Conservation (phyloP, 2,329 filamentous ascomycete genomes). For the Paramyrothecium roridum region DNA sequence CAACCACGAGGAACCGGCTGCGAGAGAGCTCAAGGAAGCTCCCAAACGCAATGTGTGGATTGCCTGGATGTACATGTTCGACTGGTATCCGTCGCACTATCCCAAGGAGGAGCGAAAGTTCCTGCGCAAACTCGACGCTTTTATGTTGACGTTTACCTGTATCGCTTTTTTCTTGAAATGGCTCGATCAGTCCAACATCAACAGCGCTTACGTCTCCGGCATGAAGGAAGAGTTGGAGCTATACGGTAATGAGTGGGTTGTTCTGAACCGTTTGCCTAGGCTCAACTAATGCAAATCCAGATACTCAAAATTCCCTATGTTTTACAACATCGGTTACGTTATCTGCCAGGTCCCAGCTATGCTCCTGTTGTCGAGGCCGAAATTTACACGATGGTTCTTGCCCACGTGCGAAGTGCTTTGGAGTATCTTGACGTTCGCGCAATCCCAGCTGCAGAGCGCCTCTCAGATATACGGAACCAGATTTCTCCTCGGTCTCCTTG, state of each 20-base stretch:
- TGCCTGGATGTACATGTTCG: constrained; percentile 1
- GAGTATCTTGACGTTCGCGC: constrained; percentile 17
- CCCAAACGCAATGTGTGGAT: constrained; percentile 3
- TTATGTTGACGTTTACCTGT: background rate
- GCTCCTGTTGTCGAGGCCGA: constrained; percentile 13
- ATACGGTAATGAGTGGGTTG: constrained; percentile 14
- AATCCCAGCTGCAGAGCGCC: constrained; percentile 16
- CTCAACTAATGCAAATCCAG: background rate
- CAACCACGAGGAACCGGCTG: background rate
- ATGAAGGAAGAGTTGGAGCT: constrained; percentile 33
- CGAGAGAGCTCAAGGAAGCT: constrained; percentile 4
- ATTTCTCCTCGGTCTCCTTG: constrained; percentile 21
- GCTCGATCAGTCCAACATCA: constrained; percentile 34
- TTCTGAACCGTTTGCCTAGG: background rate
- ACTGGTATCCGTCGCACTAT: background rate
- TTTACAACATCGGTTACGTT: constrained; percentile 14
- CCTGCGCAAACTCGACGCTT: background rate
- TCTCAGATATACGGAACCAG: constrained; percentile 23
- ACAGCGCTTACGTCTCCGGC: constrained; percentile 33
- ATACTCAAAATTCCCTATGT: constrained; percentile 3
- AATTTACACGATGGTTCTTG: constrained; percentile 15
- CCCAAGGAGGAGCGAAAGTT: background rate
- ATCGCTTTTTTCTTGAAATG: constrained; percentile 4
- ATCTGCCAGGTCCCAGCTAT: constrained; percentile 10
- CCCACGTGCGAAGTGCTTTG: constrained; percentile 15